Conservation (phyloP, 768 basidiomycete genomes). For the Plicaturopsis crispa region DNA sequence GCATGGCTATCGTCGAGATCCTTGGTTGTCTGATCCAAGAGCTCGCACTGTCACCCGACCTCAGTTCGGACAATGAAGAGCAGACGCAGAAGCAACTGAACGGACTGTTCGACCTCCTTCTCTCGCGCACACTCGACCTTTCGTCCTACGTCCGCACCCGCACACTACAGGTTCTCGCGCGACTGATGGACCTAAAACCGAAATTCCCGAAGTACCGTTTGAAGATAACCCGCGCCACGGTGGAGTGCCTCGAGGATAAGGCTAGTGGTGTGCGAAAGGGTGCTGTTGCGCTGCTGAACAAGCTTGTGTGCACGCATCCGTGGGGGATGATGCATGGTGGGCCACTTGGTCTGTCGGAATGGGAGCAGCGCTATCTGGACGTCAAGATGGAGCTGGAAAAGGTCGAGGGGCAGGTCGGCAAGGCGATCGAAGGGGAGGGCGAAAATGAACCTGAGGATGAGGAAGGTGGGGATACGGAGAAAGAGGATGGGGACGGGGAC, state of each 20-base stretch:
- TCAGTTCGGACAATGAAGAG: slow-evolving; percentile 32
- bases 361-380: slow-evolving; percentile 63
- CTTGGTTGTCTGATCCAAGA: slow-evolving; percentile 82
- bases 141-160: slow-evolving; percentile 90
- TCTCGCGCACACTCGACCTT: slow-evolving; percentile 82
- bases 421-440: slow-evolving; percentile 43
- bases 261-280: slow-evolving; percentile 80
- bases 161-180: slow-evolving; percentile 68
- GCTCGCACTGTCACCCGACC: slow-evolving; percentile 49
- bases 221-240: slow-evolving; percentile 66
- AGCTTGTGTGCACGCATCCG: slow-evolving; percentile 81
- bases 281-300: slow-evolving; percentile 67
- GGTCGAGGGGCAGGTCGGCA: slow-evolving; percentile 61
- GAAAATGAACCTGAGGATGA: slow-evolving; percentile 28
- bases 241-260: slow-evolving; percentile 84
- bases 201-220: slow-evolving; percentile 88
- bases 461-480: slow-evolving; percentile 23
- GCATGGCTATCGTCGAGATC: slow-evolving; percentile 83
- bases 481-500: slow-evolving; percentile 26
- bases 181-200: slow-evolving; percentile 65
- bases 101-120: slow-evolving; percentile 73
- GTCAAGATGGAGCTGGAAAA: slow-evolving; percentile 59
- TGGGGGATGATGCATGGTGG: slow-evolving; percentile 84
- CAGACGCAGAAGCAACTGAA: slow-evolving; percentile 63
- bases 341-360: slow-evolving; percentile 59